phyloP scores from a whole-genome alignment of 495 filamentous ascomycete species.

The Jackrogersella multiformis region DNA sequence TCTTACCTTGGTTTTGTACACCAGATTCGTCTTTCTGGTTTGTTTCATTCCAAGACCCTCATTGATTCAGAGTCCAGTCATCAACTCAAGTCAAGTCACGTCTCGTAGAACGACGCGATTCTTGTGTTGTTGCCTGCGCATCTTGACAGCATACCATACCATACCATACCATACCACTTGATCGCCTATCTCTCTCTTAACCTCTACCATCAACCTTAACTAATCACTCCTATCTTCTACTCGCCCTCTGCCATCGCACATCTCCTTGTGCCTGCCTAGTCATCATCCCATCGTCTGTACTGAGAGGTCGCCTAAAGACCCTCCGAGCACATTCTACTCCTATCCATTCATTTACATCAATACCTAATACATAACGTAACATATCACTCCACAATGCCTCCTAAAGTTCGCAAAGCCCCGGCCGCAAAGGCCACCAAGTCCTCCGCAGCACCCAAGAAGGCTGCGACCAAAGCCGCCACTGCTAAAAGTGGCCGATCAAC shows the following conservation, averaged over 20 bases:
- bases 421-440: constrained; percentile 8
- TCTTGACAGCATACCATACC: not conserved
- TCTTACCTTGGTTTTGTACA: not conserved
- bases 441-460: not conserved
- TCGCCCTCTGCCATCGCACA: not conserved
- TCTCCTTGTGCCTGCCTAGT: not conserved
- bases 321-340: not conserved
- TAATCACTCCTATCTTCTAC: not conserved
- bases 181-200: not conserved
- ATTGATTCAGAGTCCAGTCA: not conserved
- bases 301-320: not conserved
- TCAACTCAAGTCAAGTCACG: not conserved
- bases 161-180: not conserved
- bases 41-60: not conserved
- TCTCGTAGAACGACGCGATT: constrained; percentile 23
- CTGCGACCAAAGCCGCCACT: constrained; percentile 7
- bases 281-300: not conserved
- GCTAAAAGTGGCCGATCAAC: not conserved
- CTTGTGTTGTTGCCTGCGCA: constrained; percentile 17
- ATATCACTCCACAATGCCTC: constrained; percentile 30
- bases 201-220: not conserved
- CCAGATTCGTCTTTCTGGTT: not conserved
- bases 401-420: constrained; percentile 12
- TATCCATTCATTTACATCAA: not conserved
- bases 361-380: not conserved